Evolutionary conservation across 106 monocot genomes (phyloP).

Genomic region (Dendrobium officinale): DNA sequence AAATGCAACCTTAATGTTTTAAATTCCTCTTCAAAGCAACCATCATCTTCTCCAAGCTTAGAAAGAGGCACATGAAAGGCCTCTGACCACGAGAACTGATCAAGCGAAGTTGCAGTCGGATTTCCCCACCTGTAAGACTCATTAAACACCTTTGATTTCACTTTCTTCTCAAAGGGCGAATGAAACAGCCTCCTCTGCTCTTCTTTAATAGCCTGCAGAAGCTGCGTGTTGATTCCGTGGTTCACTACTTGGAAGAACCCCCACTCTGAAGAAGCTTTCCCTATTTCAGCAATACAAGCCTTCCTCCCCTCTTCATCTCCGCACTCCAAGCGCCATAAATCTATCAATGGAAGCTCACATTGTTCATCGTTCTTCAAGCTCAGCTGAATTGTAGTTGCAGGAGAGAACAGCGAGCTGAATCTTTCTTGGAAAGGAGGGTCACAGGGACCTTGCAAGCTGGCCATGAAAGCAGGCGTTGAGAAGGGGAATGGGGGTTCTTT

Average conservation of each 20-base stretch:
- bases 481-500: background rate
- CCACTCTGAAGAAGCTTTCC: slow-evolving; percentile 46
- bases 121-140: slow-evolving; percentile 60
- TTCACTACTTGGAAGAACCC: slow-evolving; percentile 68
- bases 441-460: background rate
- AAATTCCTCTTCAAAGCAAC: slow-evolving; percentile 26
- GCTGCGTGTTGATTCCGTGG: slow-evolving; percentile 45
- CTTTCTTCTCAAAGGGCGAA: slow-evolving; percentile 45
- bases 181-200: slow-evolving; percentile 42
- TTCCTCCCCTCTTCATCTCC: slow-evolving; percentile 15
- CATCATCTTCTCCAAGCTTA: slow-evolving; percentile 16
- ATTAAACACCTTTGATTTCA: slow-evolving; percentile 20
- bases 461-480: background rate
- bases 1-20: slow-evolving; percentile 27
- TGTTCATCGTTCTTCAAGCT: background rate
- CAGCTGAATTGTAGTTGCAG: background rate
- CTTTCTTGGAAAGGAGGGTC: slow-evolving; percentile 22
- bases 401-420: slow-evolving; percentile 13
- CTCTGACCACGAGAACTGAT: slow-evolving; percentile 69
- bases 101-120: slow-evolving; percentile 28
- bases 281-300: slow-evolving; percentile 30
- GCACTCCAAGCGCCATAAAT: slow-evolving; percentile 22
- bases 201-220: slow-evolving; percentile 40
- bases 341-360: slow-evolving; percentile 47
- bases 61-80: slow-evolving; percentile 62